Evolutionary conservation across 768 basidiomycete species (phyloP), one percentile per base, ranked within the genome.

Genomic region (Coprinopsis sp.): DNA sequence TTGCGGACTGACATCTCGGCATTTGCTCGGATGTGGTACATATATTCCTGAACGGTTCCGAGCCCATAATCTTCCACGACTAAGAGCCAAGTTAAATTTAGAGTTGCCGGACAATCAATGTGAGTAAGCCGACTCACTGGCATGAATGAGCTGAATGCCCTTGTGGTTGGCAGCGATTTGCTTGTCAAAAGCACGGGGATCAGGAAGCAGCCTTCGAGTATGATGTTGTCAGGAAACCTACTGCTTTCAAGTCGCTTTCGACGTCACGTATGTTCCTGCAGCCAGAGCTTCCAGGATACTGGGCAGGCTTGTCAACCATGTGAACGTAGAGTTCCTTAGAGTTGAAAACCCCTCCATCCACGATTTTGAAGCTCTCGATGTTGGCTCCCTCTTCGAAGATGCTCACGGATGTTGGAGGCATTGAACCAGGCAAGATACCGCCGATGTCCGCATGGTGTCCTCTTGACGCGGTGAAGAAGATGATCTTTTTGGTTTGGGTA

Each of bases 101-200:
- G 28, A 37, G 59, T 40, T 31, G 54, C 45, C 33, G 8, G 52
- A 30, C 16, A 44, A 33, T 38, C 7, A 46, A 18, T 10, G 12
- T 24, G 38, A 24, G n/a, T 29, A 27, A 21, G 22, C 13, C 16
- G 24, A 59, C 79, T 51, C 60, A 90, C 88, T 78, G 36, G 82
- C 80, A 57, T 86, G 85, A 50, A 95, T 83, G 3, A 93, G 74
- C 54, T 89, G 84, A 27, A 90, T 81, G 11, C 91, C 94, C 66
- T 94, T 93, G 64, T 92, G 79, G 60, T 96, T 96, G 6, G 92
- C 91, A 1, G 91, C 90, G 51, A 94, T 84, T 90, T 94, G 91
- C 89, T 91, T 39, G 34, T 39, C 34, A 43, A 36, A 44, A 10
- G 18, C 13, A 51, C 39, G 30, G 33, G 39, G 30, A 21, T 30